A percentile compares a stretch with the other conserved stretches of the same genome.
Conservation (phyloP, 306 rosid genomes). For the Vigna angularis region DNA sequence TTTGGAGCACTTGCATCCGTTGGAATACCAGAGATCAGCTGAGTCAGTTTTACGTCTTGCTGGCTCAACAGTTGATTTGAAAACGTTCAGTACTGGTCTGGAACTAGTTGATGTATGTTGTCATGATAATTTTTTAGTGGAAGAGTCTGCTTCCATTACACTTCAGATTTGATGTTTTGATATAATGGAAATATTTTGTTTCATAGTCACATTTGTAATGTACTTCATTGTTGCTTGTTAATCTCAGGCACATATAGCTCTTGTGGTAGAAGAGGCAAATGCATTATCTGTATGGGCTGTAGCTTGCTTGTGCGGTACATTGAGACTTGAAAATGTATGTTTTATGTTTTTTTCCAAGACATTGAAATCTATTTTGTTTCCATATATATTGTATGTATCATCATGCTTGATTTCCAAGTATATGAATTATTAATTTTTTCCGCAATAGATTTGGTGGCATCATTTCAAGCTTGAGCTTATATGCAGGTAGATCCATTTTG, state of each 20-base stretch:
- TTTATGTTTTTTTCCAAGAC: conserved; percentile 37
- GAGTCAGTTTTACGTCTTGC: conserved; percentile 53
- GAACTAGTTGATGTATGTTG: conserved; percentile 74
- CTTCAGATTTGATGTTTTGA: conserved; percentile 30
- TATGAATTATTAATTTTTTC: background rate
- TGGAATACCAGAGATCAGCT: conserved; percentile 59
- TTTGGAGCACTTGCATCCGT: conserved; percentile 59
- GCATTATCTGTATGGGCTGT: conserved; percentile 93
- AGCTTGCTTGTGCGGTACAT: conserved; percentile 92
- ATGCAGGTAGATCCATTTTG: background rate
- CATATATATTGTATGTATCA: conserved; percentile 9
- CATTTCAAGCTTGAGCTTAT: conserved; percentile 24
- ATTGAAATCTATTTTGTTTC: conserved; percentile 13
- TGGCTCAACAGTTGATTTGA: conserved; percentile 70
- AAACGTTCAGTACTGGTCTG: conserved; percentile 63
- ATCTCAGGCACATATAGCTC: conserved; percentile 78
- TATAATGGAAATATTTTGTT: conserved; percentile 28
- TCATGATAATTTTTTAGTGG: conserved; percentile 12
- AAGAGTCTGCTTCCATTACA: conserved; percentile 24
- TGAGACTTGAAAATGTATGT: conserved; percentile 95
- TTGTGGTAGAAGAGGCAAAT: conserved; percentile 84
- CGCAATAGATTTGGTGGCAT: conserved; percentile 13
- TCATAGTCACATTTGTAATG: conserved; percentile 6
- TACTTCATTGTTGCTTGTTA: conserved; percentile 47
- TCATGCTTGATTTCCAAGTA: conserved; percentile 29